These are phyloP conservation scores for Aspergillus conjunctus DNA, from an alignment of 495 filamentous ascomycete species.

Conservation along the genomic window DNA sequence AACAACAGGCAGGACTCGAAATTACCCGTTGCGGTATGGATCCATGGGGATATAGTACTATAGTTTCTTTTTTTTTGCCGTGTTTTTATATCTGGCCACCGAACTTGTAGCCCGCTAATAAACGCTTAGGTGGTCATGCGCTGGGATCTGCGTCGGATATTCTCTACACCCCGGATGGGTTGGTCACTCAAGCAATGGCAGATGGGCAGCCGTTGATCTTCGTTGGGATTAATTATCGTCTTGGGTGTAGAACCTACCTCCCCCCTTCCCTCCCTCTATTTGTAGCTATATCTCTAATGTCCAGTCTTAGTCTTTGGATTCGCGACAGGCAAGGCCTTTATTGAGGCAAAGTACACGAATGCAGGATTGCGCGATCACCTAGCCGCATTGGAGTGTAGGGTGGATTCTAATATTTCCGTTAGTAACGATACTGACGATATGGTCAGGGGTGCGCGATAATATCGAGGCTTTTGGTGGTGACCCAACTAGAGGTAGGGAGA, in stretches of 20 bases:
- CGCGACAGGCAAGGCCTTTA: conserved; percentile 28
- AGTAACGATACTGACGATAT: background rate
- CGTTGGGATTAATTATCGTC: conserved; percentile 48
- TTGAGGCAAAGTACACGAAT: conserved; percentile 26
- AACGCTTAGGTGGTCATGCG: conserved; percentile 34
- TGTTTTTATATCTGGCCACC: too few species aligned
- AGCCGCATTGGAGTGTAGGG: conserved; percentile 32
- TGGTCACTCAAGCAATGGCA: conserved; percentile 37
- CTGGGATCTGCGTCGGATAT: conserved; percentile 39
- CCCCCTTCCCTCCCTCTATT: too few species aligned
- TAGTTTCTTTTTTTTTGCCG: background rate
- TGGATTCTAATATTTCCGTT: background rate
- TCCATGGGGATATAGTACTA: conserved; percentile 14
- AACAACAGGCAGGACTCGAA: too few species aligned
- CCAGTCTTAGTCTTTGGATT: conserved; percentile 26
- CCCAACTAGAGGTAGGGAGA: conserved; percentile 25
- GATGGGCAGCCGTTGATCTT: conserved; percentile 42
- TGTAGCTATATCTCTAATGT: too few species aligned
- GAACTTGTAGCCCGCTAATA: too few species aligned
- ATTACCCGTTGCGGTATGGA: conserved; percentile 38
- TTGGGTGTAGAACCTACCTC: conserved; percentile 30
- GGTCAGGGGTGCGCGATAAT: conserved; percentile 34
- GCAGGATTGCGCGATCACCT: conserved; percentile 34
- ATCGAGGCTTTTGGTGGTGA: conserved; percentile 38
- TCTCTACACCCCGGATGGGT: conserved; percentile 40